These are phyloP conservation scores for Phytophthora capsici DNA, from an alignment of 352 stramenopile species.

Conservation along the genomic window DNA sequence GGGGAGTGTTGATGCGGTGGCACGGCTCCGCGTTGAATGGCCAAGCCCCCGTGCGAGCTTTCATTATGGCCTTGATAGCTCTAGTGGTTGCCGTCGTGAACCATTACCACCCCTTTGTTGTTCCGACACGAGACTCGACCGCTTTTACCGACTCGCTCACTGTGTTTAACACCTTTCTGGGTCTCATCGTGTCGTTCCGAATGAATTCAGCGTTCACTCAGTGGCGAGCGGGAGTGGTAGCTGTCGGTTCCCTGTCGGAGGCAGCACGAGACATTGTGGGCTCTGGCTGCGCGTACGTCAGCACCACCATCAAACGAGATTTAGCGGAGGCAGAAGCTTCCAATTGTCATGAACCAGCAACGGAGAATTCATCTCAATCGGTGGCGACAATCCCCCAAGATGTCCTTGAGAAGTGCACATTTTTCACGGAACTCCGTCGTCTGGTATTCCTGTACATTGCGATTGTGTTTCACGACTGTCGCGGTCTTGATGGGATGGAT, in stretches of 20 bases:
- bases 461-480: slow-evolving; percentile 83
- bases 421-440: slow-evolving; percentile 76
- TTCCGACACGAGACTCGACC: slow-evolving; percentile 66
- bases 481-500: slow-evolving; percentile 71
- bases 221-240: slow-evolving; percentile 75
- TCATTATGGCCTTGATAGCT: slow-evolving; percentile 76
- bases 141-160: slow-evolving; percentile 82
- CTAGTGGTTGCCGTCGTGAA: slow-evolving; percentile 57
- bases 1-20: slow-evolving; percentile 66
- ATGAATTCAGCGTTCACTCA: slow-evolving; percentile 85
- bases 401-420: slow-evolving; percentile 77
- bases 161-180: slow-evolving; percentile 89
- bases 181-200: slow-evolving; percentile 80
- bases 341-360: slow-evolving; percentile 8
- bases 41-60: slow-evolving; percentile 58
- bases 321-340: slow-evolving; percentile 6
- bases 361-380: not conserved
- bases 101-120: slow-evolving; percentile 67
- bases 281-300: slow-evolving; percentile 72
- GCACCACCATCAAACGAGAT: slow-evolving; percentile 45
- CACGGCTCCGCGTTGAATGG: slow-evolving; percentile 82
- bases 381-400: slow-evolving; percentile 51
- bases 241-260: slow-evolving; percentile 67
- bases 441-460: slow-evolving; percentile 87
- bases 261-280: slow-evolving; percentile 72